Conservation (phyloP, 352 stramenopile genomes). For the Phytophthora sp. region DNA sequence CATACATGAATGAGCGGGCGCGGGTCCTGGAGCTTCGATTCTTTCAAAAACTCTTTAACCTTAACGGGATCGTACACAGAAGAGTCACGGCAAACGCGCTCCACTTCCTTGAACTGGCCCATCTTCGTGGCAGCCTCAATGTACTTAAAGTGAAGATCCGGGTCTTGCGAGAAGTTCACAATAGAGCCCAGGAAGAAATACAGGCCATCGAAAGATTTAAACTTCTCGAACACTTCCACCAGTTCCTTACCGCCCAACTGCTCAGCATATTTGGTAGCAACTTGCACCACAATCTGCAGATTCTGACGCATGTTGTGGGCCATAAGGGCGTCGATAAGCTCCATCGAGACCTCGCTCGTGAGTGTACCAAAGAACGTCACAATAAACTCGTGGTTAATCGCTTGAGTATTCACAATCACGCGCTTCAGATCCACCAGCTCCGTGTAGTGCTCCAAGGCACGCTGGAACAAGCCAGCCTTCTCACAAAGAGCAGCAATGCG, state of each 20-base stretch:
- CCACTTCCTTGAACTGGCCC: conserved; percentile 99
- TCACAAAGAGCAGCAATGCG: conserved; percentile 99
- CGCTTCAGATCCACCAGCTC: conserved; percentile 98
- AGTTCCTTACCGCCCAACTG: conserved; percentile 94
- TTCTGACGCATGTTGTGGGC: conserved; percentile 97
- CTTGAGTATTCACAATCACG: conserved; percentile 92
- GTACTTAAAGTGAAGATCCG: conserved; percentile 99
- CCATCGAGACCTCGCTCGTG: conserved; percentile 97
- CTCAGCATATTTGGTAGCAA: conserved; percentile 95
- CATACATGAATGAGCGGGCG: conserved; percentile 99
- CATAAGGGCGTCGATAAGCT: conserved; percentile 98
- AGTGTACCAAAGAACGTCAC: conserved; percentile 99
- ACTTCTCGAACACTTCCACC: conserved; percentile 99
- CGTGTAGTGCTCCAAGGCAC: conserved; percentile 99
- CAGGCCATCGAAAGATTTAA: conserved; percentile 97
- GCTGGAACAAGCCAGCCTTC: conserved; percentile 98
- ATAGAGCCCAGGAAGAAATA: conserved; percentile 99
- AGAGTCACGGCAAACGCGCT: conserved; percentile 99
- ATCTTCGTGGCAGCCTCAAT: conserved; percentile 99
- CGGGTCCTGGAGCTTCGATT: conserved; percentile 99
- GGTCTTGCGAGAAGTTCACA: conserved; percentile 98
- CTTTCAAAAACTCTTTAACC: conserved; percentile 99
- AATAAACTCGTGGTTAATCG: conserved; percentile 97
- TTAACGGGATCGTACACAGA: conserved; percentile 99
- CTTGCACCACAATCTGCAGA: conserved; percentile 99